phyloP scores from a whole-genome alignment of 148 eudicot genomes.

The Rhododendron mucronatum region DNA sequence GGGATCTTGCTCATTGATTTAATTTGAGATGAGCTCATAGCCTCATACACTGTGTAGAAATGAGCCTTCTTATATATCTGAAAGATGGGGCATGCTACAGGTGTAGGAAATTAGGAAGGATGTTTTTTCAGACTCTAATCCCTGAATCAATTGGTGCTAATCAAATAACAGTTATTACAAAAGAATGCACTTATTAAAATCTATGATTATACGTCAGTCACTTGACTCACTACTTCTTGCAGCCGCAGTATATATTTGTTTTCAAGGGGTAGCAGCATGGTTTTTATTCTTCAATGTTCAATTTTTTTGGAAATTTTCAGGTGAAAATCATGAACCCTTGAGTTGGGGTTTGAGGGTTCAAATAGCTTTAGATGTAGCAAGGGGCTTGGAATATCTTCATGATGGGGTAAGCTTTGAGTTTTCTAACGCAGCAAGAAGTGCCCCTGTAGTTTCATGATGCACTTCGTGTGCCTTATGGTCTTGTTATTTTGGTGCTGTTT shows the following conservation, averaged over 20 bases:
- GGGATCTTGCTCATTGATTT: background rate
- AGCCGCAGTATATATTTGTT: background rate
- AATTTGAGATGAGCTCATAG: too few relatives aligned
- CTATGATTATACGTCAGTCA: background rate
- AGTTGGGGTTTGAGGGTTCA: slow-evolving; percentile 80
- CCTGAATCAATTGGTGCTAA: background rate
- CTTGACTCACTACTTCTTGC: background rate
- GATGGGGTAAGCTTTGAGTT: slow-evolving; percentile 63
- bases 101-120: background rate
- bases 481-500: slow-evolving; percentile 1
- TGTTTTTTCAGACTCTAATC: background rate
- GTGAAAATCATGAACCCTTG: slow-evolving; percentile 58
- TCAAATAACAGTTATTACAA: background rate
- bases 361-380: slow-evolving; percentile 83
- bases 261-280: background rate
- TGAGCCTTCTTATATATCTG: background rate
- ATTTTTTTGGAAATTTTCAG: slow-evolving; percentile 24
- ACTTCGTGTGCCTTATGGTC: background rate
- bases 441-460: slow-evolving; percentile 37
- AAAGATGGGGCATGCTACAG: background rate
- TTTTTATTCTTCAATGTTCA: background rate
- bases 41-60: too few relatives aligned
- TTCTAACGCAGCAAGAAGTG: background rate
- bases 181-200: background rate
- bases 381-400: slow-evolving; percentile 96